Base-by-base conservation (phyloP, 2,329 filamentous ascomycete genomes). In the Fusarium oxysporum region DNA sequence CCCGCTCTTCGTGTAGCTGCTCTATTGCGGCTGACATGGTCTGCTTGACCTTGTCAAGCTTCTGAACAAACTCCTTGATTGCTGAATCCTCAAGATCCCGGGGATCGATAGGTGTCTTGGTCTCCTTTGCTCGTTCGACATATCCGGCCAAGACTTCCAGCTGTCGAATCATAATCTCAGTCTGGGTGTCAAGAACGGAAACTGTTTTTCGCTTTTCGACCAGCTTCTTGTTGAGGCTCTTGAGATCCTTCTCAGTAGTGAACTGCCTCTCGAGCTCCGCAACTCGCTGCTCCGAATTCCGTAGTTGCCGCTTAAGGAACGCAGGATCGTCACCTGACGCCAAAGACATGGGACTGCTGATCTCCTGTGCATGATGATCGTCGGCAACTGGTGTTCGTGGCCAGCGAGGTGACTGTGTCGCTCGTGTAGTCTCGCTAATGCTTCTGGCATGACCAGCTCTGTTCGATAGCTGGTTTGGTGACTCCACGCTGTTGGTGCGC, bases 171-270 rank as follows among this genome's bases (percentile, higher is more conserved):
- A 97, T 96, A 81, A 98, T 95, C 82, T 98, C 96, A 56, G 95
- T 94, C 82, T 98, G 94, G 1, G 95, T 96, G 80, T 98, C 96
- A 57, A 98, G 86, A 23, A 97, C 93, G 11, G 96, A 96, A 81
- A 99, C 96, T 0, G 96, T 98, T 78, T 97, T 97, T 65, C 96
- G 89, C 85, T 98, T 98, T 82, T 98, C 95, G 40, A 93, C 88
- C 30, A 98, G 85, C 80, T 95, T 96, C 76, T 92, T 95, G 82
- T 97, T 97, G 35, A 97, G 90, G 76, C 91, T 92, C 82, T 92
- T 92, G 30, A 91, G 81, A 65, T 90, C 89, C 74, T 90, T 90
- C 72, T 91, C 90, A 6, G 87, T 88, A 54, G 83, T 87, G 77
- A 94, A 93, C 73, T 94, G 92, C n/a, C 91, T 88, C 81, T 96